Percentiles rank a stretch among this genome's conserved stretches.
Evolutionary conservation across 2,329 filamentous ascomycete genomes (phyloP).

Genomic region (Grosmannia huntii): DNA sequence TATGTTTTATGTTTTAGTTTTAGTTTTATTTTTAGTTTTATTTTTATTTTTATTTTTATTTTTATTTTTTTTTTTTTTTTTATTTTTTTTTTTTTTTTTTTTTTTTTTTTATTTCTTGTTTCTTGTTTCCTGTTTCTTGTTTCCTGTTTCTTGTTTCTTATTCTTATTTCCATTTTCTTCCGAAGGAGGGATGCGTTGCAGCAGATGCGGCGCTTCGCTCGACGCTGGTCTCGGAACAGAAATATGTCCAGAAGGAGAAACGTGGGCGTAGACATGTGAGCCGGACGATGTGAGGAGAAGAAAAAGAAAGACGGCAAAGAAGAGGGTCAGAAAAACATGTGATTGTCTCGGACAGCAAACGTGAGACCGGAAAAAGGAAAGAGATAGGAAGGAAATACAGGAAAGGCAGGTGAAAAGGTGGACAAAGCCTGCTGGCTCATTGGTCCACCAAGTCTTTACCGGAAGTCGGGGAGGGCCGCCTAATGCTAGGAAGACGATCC

Average conservation of each 20-base stretch:
- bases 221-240: neutral
- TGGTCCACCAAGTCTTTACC: neutral
- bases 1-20: neutral
- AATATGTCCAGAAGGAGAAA: neutral
- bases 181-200: neutral
- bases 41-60: neutral
- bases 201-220: neutral
- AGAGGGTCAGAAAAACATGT: neutral
- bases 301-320: neutral
- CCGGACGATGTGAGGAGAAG: neutral
- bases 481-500: neutral
- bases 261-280: neutral
- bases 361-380: neutral
- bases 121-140: no score
- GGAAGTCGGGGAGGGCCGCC: neutral
- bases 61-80: neutral
- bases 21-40: neutral
- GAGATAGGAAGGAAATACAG: neutral
- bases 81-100: neutral
- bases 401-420: neutral
- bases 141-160: neutral
- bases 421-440: neutral
- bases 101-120: neutral
- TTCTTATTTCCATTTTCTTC: neutral
- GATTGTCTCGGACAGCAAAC: neutral